A percentile compares a stretch with the other conserved stretches of the same genome.
phyloP scores from a whole-genome alignment of 495 filamentous ascomycete genomes.

The Aspergillus heteromorphus region DNA sequence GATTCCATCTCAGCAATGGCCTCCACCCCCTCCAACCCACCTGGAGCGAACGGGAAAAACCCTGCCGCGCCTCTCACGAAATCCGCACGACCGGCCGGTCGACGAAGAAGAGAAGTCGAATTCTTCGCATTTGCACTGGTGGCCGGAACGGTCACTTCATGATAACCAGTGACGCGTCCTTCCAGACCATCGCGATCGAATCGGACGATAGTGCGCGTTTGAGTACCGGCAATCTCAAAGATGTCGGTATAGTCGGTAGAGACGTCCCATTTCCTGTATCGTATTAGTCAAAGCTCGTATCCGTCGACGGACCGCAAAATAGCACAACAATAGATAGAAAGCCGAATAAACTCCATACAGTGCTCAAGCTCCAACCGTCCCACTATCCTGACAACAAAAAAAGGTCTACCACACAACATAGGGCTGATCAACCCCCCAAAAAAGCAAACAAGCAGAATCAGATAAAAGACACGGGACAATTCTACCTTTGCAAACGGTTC shows the following conservation, averaged over 20 bases:
- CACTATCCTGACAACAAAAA: neutral
- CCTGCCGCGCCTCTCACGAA: conserved; percentile 94
- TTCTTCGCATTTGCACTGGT: conserved; percentile 91
- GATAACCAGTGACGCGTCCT: conserved; percentile 89
- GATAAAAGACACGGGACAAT: neutral
- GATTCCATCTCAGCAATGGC: conserved; percentile 72
- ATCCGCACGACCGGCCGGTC: conserved; percentile 81
- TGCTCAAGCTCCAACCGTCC: neutral
- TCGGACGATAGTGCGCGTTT: conserved; percentile 85
- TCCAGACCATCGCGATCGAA: conserved; percentile 91
- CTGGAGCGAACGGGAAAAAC: conserved; percentile 93
- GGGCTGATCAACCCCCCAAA: neutral
- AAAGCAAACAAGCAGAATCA: neutral
- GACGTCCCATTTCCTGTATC: conserved; percentile 69
- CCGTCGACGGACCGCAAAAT: neutral
- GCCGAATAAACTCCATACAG: neutral
- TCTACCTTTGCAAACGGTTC: conserved; percentile 74
- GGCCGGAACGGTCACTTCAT: conserved; percentile 88
- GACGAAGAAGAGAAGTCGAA: conserved; percentile 83
- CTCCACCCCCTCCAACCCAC: conserved; percentile 83
- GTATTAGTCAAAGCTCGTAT: conserved; percentile 13
- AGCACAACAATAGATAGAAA: neutral
- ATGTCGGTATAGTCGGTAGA: conserved; percentile 70
- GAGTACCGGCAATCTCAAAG: conserved; percentile 82
- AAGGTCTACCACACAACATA: neutral